Evolutionary conservation across 495 filamentous ascomycete genomes (phyloP).

Genomic region (Penicillium paxilli): DNA sequence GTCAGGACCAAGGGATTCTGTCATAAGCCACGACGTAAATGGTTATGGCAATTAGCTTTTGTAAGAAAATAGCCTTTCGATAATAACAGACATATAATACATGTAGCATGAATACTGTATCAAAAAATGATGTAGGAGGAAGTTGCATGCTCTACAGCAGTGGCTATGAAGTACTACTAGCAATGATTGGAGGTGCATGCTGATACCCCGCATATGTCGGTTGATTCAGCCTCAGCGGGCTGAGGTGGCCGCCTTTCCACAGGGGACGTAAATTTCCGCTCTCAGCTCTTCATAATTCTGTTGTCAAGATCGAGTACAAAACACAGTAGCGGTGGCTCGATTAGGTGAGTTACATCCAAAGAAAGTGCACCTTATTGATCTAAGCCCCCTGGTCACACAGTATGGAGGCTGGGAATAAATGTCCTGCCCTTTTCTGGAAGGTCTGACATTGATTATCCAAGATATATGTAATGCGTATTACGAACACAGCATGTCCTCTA

Average conservation of each 20-base stretch:
- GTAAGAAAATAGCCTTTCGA: not conserved
- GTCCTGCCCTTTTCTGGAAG: not conserved
- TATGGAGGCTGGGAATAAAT: not conserved
- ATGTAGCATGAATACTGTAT: not conserved
- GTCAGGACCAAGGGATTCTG: not conserved
- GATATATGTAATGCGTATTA: not conserved
- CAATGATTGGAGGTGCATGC: no score
- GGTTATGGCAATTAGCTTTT: not conserved
- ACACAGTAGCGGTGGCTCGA: no score
- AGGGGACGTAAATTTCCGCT: no score
- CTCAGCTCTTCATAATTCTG: no score
- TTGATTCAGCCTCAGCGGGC: no score
- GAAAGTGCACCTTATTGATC: not conserved
- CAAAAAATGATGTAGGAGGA: not conserved
- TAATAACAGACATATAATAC: not conserved
- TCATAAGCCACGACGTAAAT: not conserved
- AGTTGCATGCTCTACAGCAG: not conserved
- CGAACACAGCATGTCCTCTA: conserved; percentile 1
- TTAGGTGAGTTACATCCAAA: not conserved
- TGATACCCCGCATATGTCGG: no score
- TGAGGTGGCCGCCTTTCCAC: no score
- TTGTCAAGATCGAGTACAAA: no score
- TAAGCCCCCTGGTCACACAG: conserved; percentile 2
- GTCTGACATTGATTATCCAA: not conserved
- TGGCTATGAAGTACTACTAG: no score